Conservation (phyloP, 2,329 filamentous ascomycete species). For the Epichloe scottii region DNA sequence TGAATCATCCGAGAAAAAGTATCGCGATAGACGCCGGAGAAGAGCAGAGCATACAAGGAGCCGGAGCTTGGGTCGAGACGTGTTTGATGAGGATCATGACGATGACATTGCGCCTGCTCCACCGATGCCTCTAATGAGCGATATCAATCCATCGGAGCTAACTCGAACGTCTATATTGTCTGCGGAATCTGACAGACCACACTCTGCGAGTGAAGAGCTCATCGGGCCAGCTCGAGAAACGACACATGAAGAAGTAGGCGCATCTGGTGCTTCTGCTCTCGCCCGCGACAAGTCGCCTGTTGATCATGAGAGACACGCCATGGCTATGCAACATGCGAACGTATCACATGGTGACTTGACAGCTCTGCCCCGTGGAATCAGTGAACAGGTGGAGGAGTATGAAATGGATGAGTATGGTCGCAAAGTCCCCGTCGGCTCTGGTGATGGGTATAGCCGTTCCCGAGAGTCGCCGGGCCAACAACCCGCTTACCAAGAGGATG, state of each 20-base stretch:
- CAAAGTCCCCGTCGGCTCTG: conserved; percentile 28
- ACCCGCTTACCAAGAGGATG: conserved; percentile 28
- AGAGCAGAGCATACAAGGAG: conserved; percentile 36
- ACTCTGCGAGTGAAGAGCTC: conserved; percentile 52
- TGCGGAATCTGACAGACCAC: conserved; percentile 61
- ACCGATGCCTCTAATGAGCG: conserved; percentile 80
- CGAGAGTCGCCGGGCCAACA: conserved; percentile 16
- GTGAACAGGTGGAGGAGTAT: conserved; percentile 32
- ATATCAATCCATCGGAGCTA: conserved; percentile 73
- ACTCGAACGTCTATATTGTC: conserved; percentile 82
- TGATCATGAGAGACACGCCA: conserved; percentile 39
- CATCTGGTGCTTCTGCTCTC: conserved; percentile 49
- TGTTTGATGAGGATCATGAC: conserved; percentile 37
- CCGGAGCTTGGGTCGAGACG: conserved; percentile 31
- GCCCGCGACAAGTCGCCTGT: conserved; percentile 45
- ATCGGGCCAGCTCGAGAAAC: conserved; percentile 34
- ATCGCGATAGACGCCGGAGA: conserved; percentile 37
- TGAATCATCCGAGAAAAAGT: conserved; percentile 36
- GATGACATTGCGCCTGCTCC: conserved; percentile 42
- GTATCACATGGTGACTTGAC: conserved; percentile 47
- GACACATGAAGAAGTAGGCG: conserved; percentile 48
- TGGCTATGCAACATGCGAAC: conserved; percentile 58
- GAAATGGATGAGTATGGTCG: conserved; percentile 34
- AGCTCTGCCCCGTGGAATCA: conserved; percentile 37
- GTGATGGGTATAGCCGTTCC: conserved; percentile 28